Base-by-base conservation (phyloP, 2,329 filamentous ascomycete genomes). In the Fusarium robinianum region DNA sequence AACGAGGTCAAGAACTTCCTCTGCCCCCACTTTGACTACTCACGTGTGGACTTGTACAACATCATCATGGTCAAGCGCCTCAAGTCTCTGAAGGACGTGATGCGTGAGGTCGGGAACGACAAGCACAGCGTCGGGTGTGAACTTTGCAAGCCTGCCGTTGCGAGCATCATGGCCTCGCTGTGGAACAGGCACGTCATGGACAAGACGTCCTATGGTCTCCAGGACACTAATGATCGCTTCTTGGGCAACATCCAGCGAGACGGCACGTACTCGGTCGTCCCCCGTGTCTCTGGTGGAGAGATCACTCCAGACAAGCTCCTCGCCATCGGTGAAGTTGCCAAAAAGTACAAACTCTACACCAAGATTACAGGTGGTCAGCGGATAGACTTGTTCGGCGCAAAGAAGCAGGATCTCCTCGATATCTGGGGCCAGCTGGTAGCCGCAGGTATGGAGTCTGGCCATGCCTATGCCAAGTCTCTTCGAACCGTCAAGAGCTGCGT, bases 351-450 rank as follows among this genome's bases (percentile, higher is more conserved):
- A 23, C 73, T 96, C 6, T 96, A 96, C 71, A 90, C 85, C 63
- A 96, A 96, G 70, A 95, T 96, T 63, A 96, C 90, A 0, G 90
- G 90, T 41, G 90, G 88, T 2, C 90, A 96, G 68, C 82, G 90
- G 42, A 95, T 96, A 62, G 90, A 96, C 67, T 81, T 96, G 84
- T 96, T 96, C 62, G 90, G 90, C 26, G 90, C 90, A 0, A 84
- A 84, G 69, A 95, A 95, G 70, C 87, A 94, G 55, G 89, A 96
- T 65, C 75, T 96, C 12, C 76, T 88, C 3, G 77, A 78, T 10
- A 96, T 96, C 58, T 96, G 90, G 90, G 79, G 80, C 29, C 80
- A 83, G 56, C 76, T 96, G 3, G 80, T 95, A 7, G 84, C 88
- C 42, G 90, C 86, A 1, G 90, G 90, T 14, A 87, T 96, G 84